Conservation (phyloP, 208 protist species). For the Trypanosoma caninum region DNA sequence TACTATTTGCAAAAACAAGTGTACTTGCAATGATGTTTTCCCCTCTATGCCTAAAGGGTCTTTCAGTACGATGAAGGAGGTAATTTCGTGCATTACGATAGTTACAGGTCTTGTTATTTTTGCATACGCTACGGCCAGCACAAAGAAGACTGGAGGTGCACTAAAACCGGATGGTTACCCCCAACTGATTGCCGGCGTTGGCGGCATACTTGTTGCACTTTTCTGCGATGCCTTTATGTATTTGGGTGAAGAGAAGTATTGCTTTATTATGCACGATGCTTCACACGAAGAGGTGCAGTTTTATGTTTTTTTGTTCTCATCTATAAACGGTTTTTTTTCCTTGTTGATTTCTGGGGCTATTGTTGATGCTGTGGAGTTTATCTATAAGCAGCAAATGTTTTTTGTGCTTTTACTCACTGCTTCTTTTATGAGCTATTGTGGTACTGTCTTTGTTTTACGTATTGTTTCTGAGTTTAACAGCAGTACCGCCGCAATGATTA, state of each 20-base stretch:
- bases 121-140: constrained; percentile 27
- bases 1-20: background rate
- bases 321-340: constrained; percentile 11
- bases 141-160: background rate
- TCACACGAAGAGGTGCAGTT: constrained; percentile 27
- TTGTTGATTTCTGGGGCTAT: constrained; percentile 7
- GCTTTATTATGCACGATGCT: constrained; percentile 26
- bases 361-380: background rate
- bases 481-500: constrained; percentile 54
- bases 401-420: constrained; percentile 25
- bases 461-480: constrained; percentile 48
- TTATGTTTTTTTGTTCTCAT: constrained; percentile 19
- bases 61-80: constrained; percentile 18
- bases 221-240: constrained; percentile 48
- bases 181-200: constrained; percentile 26
- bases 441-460: constrained; percentile 41
- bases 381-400: background rate
- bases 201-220: constrained; percentile 31
- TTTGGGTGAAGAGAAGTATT: constrained; percentile 49
- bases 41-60: background rate
- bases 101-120: constrained; percentile 45
- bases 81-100: constrained; percentile 27
- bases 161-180: background rate
- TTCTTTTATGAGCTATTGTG: constrained; percentile 28
- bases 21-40: background rate